Evolutionary conservation across 2,329 filamentous ascomycete species (phyloP), one percentile per base, ranked within the genome.

Genomic region (Hirsutella thompsonii): DNA sequence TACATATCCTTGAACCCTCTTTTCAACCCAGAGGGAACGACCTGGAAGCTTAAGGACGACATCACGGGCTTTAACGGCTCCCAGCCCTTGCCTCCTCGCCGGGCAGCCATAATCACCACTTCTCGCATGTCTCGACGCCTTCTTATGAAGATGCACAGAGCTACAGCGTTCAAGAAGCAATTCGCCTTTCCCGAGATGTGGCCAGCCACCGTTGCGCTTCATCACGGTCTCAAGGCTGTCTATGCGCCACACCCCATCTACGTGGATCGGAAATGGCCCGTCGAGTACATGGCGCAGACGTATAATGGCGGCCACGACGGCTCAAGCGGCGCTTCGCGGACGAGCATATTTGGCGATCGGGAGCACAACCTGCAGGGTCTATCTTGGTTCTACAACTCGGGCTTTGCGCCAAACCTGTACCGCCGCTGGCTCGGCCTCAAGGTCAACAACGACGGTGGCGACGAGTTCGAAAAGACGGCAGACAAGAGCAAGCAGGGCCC

Each of bases 161-260:
- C 94, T 66, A 94, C 89, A 4, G 78, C 80, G 23, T 74, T 85
- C 52, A 81, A 82, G 55, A 89, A 88, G 52, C 84, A 93, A 60
- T 84, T 85, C 48, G 93, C 92, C 67, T 94, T 94, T 58, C 85
- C 88, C 0, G 90, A 96, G 61, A 95, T 95, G 89, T 95, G 87
- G 87, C 86, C 89, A 0, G 81, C 82, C 1, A 92, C 84, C 0
- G 79, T 85, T 1, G 85, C 89, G 2, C 71, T 96, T 9, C 89
- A 95, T 45, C 89, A 95, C 57, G 90, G 90, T 10, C 80, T 85
- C 64, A 96, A 95, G 66, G 88, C 86, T 30, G 88, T 95, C 13
- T 94, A 83, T 49, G 87, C 81, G 2, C 90, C 90, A 1, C 90
- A 96, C 53, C 86, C 89, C 1, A 73, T 94, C 42, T 96, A 83